phyloP scores from a whole-genome alignment of 2,329 filamentous ascomycete species.

The Paecilomyces variotii region DNA sequence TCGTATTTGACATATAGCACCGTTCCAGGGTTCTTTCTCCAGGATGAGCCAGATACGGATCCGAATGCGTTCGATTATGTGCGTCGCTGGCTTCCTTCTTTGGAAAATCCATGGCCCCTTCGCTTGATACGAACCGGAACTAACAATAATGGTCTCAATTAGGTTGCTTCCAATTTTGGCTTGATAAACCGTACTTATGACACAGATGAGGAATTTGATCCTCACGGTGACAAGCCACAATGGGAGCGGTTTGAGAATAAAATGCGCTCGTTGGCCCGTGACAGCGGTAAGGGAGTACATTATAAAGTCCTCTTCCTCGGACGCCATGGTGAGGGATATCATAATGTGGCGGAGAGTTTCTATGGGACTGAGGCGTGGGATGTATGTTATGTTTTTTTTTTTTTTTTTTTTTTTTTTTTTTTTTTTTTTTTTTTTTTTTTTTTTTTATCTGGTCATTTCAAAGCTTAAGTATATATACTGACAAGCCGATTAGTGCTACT shows the following conservation, averaged over 20 bases:
- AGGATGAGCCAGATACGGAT: constrained; percentile 43
- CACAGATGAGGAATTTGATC: constrained; percentile 25
- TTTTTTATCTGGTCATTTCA: background rate
- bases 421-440: too few relatives aligned
- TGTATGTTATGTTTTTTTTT: constrained; percentile 26
- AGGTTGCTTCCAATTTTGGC: constrained; percentile 41
- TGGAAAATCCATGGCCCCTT: background rate
- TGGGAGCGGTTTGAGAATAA: constrained; percentile 48
- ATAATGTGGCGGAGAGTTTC: constrained; percentile 52
- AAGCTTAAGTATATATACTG: background rate
- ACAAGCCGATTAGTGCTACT: background rate
- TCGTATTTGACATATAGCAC: constrained; percentile 29
- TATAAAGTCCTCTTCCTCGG: constrained; percentile 54
- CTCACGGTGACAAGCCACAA: constrained; percentile 36
- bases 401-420: too few relatives aligned
- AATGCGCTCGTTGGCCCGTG: constrained; percentile 38
- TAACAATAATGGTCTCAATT: background rate
- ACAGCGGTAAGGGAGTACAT: constrained; percentile 27
- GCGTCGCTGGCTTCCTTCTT: constrained; percentile 7
- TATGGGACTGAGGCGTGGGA: constrained; percentile 56
- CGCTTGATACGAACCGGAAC: background rate
- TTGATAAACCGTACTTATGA: constrained; percentile 41
- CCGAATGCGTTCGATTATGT: constrained; percentile 43
- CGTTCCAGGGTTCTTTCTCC: constrained; percentile 42
- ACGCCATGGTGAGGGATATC: constrained; percentile 53